Conservation (phyloP, 257 asterid species). For the Penstemon newberryi region DNA sequence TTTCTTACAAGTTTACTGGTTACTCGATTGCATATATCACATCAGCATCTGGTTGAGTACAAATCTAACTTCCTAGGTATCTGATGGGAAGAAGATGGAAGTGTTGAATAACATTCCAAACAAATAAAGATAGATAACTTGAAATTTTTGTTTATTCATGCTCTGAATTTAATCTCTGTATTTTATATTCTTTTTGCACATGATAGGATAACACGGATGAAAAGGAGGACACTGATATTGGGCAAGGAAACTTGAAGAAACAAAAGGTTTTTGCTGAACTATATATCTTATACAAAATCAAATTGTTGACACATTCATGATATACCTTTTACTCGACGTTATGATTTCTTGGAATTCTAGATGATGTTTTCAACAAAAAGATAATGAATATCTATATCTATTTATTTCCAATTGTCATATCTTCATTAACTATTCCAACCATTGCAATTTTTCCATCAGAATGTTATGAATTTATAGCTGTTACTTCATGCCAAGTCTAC, state of each 20-base stretch:
- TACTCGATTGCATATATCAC: not conserved
- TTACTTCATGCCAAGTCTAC: not conserved
- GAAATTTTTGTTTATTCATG: constrained; percentile 11
- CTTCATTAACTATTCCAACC: not conserved
- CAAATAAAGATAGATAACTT: constrained; percentile 24
- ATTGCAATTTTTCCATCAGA: not conserved
- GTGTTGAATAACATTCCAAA: constrained; percentile 1
- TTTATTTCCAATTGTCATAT: constrained; percentile 8
- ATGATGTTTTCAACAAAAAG: not conserved
- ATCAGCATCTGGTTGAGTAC: constrained; percentile 14
- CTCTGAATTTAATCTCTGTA: not conserved
- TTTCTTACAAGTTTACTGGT: not conserved
- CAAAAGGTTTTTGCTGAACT: constrained; percentile 52
- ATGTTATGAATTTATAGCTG: not conserved
- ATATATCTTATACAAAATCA: constrained; percentile 13
- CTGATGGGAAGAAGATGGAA: constrained; percentile 27
- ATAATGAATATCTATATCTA: constrained; percentile 5
- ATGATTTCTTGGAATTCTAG: not conserved
- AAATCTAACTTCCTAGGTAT: constrained; percentile 23
- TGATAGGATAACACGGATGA: constrained; percentile 42
- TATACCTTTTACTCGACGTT: not conserved
- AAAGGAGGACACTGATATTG: constrained; percentile 33
- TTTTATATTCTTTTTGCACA: constrained; percentile 18
- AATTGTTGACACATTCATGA: constrained; percentile 11
- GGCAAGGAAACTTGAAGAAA: constrained; percentile 55